phyloP scores from a whole-genome alignment of 805 yeast species.

The Candida endomychidarum region DNA sequence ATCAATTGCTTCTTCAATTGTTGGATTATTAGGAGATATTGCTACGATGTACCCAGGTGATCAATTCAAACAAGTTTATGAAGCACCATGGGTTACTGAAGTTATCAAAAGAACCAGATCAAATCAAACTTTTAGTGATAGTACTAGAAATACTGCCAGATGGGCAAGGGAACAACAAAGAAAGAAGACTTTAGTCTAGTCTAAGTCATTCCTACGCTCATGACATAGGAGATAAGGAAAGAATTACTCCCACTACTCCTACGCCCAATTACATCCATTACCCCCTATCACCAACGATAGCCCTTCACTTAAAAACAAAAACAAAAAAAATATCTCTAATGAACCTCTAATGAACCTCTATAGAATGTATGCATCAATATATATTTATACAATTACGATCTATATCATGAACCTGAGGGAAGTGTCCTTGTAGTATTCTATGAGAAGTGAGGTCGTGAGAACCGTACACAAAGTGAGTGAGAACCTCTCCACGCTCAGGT shows the following conservation, averaged over 20 bases:
- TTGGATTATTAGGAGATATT: slow-evolving; percentile 90
- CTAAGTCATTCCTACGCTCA: too few relatives aligned
- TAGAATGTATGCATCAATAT: slow-evolving; percentile 3
- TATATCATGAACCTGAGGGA: too few relatives aligned
- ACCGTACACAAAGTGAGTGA: background rate
- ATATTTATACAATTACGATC: background rate
- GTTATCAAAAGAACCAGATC: slow-evolving; percentile 73
- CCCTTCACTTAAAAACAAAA: background rate
- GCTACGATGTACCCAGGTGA: slow-evolving; percentile 85
- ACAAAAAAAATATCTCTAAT: slow-evolving; percentile 11
- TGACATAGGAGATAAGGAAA: too few relatives aligned
- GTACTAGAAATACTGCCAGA: slow-evolving; percentile 87
- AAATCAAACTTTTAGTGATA: slow-evolving; percentile 57
- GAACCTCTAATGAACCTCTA: slow-evolving; percentile 15
- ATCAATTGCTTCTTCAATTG: slow-evolving; percentile 75
- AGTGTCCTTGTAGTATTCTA: background rate
- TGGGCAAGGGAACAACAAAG: slow-evolving; percentile 94
- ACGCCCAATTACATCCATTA: too few relatives aligned
- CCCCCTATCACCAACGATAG: too few relatives aligned
- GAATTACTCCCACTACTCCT: too few relatives aligned
- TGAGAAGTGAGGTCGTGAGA: background rate
- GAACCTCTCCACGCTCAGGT: too few relatives aligned
- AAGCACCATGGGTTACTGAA: slow-evolving; percentile 76
- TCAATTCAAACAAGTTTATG: slow-evolving; percentile 62
- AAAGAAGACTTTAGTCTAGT: slow-evolving; percentile 19